Evolutionary conservation across 2,329 filamentous ascomycete genomes (phyloP).

Genomic region (Sclerotinia nivalis): DNA sequence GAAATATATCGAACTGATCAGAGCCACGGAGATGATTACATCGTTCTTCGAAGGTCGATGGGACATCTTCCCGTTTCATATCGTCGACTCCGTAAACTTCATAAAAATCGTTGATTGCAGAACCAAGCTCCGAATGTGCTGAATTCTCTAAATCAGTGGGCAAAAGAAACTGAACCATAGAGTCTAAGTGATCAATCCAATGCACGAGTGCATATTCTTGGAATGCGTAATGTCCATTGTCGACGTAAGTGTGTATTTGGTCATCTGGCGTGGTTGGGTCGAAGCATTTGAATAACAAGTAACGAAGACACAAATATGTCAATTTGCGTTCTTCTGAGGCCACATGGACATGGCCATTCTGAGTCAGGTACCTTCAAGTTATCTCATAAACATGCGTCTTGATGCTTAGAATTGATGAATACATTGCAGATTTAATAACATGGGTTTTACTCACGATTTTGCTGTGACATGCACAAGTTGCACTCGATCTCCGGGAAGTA

Average conservation of each 20-base stretch:
- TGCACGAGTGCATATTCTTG: conserved; percentile 39
- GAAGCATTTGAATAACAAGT: conserved; percentile 39
- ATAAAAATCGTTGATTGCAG: conserved; percentile 15
- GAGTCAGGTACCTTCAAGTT: too few relatives aligned
- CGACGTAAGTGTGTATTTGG: background rate
- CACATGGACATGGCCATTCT: conserved; percentile 25
- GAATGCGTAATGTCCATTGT: conserved; percentile 35
- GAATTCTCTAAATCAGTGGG: conserved; percentile 21
- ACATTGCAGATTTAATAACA: too few relatives aligned
- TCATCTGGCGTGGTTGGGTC: conserved; percentile 16
- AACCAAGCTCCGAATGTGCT: conserved; percentile 30
- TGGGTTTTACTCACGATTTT: conserved; percentile 40
- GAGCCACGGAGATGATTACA: background rate
- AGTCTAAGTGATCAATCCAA: conserved; percentile 38
- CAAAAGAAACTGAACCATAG: background rate
- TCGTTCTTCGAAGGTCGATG: background rate
- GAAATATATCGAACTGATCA: background rate
- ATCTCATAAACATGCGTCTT: too few relatives aligned
- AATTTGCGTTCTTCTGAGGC: conserved; percentile 33
- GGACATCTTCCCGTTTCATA: background rate
- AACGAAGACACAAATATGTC: conserved; percentile 37
- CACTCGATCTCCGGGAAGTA: conserved; percentile 37
- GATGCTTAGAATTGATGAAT: too few relatives aligned
- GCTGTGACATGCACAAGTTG: conserved; percentile 45
- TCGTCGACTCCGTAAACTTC: background rate